Conservation (phyloP, 352 stramenopile genomes). For the Thalassiosira ordinaria region DNA sequence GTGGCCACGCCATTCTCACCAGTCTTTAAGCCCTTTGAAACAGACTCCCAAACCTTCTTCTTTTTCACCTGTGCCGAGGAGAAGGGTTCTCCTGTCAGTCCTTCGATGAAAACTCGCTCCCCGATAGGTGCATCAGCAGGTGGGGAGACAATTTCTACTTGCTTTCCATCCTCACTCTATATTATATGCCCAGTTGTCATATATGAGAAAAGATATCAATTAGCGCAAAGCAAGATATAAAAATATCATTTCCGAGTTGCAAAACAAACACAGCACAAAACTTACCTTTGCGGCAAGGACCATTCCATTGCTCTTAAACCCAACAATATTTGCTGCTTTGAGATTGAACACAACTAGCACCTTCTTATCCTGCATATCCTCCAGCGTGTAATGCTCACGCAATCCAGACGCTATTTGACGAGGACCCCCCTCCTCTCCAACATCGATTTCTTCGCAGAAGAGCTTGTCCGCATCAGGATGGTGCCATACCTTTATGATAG, state of each 20-base stretch:
- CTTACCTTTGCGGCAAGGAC: conserved; percentile 81
- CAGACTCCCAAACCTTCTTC: conserved; percentile 81
- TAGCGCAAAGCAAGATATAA: too few species aligned
- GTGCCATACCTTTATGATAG: conserved; percentile 83
- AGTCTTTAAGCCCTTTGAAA: conserved; percentile 79
- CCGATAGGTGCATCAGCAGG: conserved; percentile 75
- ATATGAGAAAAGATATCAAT: conserved; percentile 10
- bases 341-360: conserved; percentile 98
- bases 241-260: too few species aligned
- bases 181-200: neutral
- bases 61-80: conserved; percentile 83
- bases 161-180: conserved; percentile 64
- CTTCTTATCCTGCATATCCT: conserved; percentile 95
- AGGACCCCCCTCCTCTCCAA: conserved; percentile 88
- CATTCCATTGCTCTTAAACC: conserved; percentile 85
- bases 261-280: conserved; percentile 9
- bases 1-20: conserved; percentile 72
- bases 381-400: conserved; percentile 92
- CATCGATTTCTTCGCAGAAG: conserved; percentile 99
- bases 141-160: conserved; percentile 79
- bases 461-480: conserved; percentile 92
- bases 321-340: conserved; percentile 95
- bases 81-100: conserved; percentile 76
- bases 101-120: conserved; percentile 83
- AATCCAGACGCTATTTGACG: conserved; percentile 97